Base-by-base conservation (phyloP, 208 protist genomes). In the Leishmania martiniquensis region DNA sequence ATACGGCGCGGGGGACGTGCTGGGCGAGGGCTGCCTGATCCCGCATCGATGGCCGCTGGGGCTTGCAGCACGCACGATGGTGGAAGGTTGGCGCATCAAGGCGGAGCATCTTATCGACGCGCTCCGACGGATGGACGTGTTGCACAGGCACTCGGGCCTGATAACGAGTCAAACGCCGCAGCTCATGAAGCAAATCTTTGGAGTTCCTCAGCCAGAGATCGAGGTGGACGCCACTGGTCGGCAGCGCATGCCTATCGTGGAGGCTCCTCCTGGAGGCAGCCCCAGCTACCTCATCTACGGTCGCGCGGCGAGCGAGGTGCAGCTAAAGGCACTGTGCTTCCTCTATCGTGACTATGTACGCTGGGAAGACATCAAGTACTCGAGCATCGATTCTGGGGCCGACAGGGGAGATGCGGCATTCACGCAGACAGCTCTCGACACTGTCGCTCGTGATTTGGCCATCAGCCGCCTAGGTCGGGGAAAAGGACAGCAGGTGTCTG, bases 351-450 rank as follows among this genome's bases (percentile, higher is more conserved):
- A 91, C 72, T 90, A 87, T 78, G 87, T 97, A n/a, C 88, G 87
- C 66, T 95, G 87, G 91, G 85, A 90, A 45, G 93, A 97, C 76
- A 97, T 97, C 82, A 90, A 86, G 73, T 97, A 97, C 81, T 83
- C 82, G 54, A 87, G 86, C 52, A 86, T 90, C 77, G 76, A 72
- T 29, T n/a, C 44, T 65, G 44, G 13, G 29, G 34, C 25, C 1
- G 49, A 44, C 55, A 67, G 25, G 37, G 29, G 20, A 60, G 34
- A 2, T 12, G 20, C 32, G 34, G 17, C 17, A 59, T 0, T n/a
- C 25, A 25, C 22, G 49, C 29, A 45, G 10, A 25, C 65, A 20
- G 2, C 69, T 1, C 80, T 84, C n/a, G 69, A 80, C 45, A 54
- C 51, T 49, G 25, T 80, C 34, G 80, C 75, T 20, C 80, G 70